Conservation (phyloP, 2,329 filamentous ascomycete species). For the Cytospora mali region DNA sequence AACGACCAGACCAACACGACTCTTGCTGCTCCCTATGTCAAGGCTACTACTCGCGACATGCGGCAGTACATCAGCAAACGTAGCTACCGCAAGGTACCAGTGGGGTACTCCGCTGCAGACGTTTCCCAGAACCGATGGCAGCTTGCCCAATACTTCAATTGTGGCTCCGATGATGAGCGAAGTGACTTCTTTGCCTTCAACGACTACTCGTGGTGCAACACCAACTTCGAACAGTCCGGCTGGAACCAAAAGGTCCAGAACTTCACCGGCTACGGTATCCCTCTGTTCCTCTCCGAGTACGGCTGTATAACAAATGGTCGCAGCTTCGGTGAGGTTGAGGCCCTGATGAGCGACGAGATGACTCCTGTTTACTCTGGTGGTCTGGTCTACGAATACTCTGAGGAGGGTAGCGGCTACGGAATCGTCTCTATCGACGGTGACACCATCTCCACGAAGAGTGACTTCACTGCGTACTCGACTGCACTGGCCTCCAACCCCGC, state of each 20-base stretch:
- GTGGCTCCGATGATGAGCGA: slow-evolving; percentile 78
- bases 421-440: slow-evolving; percentile 67
- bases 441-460: slow-evolving; percentile 58
- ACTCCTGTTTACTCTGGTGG: slow-evolving; percentile 90
- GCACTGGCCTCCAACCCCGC: slow-evolving; percentile 53
- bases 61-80: slow-evolving; percentile 68
- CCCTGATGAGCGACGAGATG: slow-evolving; percentile 85
- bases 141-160: slow-evolving; percentile 92
- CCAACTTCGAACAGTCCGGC: slow-evolving; percentile 69
- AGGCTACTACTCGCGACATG: slow-evolving; percentile 78
- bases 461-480: slow-evolving; percentile 61
- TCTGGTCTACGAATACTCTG: slow-evolving; percentile 91
- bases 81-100: slow-evolving; percentile 67
- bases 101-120: slow-evolving; percentile 79
- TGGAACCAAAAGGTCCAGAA: slow-evolving; percentile 89
- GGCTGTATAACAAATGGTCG: slow-evolving; percentile 85
- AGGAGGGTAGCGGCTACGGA: slow-evolving; percentile 78
- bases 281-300: slow-evolving; percentile 93
- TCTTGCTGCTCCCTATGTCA: slow-evolving; percentile 70
- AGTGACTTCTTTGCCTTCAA: slow-evolving; percentile 84
- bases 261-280: slow-evolving; percentile 83
- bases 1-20: slow-evolving; percentile 67
- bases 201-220: slow-evolving; percentile 86
- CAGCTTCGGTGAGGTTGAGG: slow-evolving; percentile 75
- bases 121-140: slow-evolving; percentile 83